Conservation (phyloP, 768 basidiomycete species). For the Panaeolus cyanescens region DNA sequence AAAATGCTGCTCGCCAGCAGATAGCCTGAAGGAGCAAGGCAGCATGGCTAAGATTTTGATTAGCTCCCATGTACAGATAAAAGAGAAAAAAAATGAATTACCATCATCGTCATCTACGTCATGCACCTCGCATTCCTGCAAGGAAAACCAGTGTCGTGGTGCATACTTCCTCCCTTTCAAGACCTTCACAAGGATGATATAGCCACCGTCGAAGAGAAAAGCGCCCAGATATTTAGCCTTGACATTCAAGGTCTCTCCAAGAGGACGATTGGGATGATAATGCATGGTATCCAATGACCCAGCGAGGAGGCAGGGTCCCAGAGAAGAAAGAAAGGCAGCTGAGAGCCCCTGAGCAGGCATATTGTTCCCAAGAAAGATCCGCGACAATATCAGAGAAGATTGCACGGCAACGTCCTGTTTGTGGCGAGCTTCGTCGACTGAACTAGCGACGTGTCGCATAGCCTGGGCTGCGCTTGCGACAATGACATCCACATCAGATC, state of each 20-base stretch:
- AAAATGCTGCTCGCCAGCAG: conserved; percentile 69
- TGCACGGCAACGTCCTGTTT: conserved; percentile 65
- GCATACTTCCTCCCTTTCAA: conserved; percentile 81
- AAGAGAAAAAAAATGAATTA: conserved; percentile 38
- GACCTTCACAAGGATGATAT: conserved; percentile 86
- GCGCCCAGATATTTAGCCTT: conserved; percentile 87
- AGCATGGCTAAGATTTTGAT: conserved; percentile 57
- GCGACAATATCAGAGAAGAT: conserved; percentile 66
- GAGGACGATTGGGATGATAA: conserved; percentile 49
- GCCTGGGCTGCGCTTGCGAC: conserved; percentile 60
- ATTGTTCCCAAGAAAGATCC: conserved; percentile 46
- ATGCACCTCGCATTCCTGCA: conserved; percentile 70
- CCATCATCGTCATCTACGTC: conserved; percentile 76
- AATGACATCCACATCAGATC: conserved; percentile 41
- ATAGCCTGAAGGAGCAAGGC: conserved; percentile 80
- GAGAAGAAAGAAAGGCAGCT: conserved; percentile 63
- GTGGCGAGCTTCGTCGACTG: conserved; percentile 81
- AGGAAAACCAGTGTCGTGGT: conserved; percentile 84
- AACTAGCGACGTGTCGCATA: conserved; percentile 75
- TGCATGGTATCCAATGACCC: conserved; percentile 90
- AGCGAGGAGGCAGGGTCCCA: conserved; percentile 78
- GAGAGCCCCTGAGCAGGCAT: conserved; percentile 31
- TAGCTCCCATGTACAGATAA: not conserved
- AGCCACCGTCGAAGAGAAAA: conserved; percentile 87
- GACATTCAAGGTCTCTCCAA: conserved; percentile 48